Evolutionary conservation across 108 stramenopile genomes (phyloP).

Genomic region (Nannochloropsis salina): DNA sequence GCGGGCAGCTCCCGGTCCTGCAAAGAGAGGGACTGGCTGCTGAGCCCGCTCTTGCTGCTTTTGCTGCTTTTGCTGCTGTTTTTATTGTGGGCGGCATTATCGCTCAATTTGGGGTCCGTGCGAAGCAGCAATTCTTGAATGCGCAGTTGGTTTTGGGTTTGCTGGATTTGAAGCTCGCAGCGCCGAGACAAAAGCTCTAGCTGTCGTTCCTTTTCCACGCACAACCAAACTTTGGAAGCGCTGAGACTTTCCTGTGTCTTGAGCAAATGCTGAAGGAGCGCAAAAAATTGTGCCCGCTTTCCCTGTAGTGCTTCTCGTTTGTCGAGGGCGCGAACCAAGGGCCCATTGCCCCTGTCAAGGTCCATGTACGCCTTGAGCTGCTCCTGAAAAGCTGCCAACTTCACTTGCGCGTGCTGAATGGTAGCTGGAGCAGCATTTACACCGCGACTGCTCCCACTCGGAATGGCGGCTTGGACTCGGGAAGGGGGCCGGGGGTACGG

Average conservation of each 20-base stretch:
- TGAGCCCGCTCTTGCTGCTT: no score
- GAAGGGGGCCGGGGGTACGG: neutral
- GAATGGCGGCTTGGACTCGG: neutral
- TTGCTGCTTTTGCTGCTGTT: neutral
- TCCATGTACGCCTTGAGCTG: neutral
- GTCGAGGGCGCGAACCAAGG: neutral
- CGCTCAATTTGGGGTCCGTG: neutral
- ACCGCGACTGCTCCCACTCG: neutral
- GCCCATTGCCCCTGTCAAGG: neutral
- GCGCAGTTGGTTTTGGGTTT: neutral
- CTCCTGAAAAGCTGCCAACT: neutral
- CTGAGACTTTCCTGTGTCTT: neutral
- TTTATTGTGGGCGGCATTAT: neutral
- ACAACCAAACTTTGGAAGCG: conserved; percentile 20
- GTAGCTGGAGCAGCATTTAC: neutral
- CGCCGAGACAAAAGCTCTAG: neutral
- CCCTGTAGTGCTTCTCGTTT: conserved; percentile 3
- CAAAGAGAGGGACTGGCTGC: no score
- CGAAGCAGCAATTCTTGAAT: neutral
- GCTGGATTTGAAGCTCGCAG: neutral
- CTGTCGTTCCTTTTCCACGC: conserved; percentile 9
- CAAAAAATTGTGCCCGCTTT: neutral
- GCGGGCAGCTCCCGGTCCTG: no score
- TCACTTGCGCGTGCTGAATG: neutral
- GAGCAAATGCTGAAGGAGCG: neutral